A percentile compares a stretch with the other conserved stretches of the same genome.
Conservation (phyloP, 176 grass and related monocot genomes). For the Cocos nucifera region DNA sequence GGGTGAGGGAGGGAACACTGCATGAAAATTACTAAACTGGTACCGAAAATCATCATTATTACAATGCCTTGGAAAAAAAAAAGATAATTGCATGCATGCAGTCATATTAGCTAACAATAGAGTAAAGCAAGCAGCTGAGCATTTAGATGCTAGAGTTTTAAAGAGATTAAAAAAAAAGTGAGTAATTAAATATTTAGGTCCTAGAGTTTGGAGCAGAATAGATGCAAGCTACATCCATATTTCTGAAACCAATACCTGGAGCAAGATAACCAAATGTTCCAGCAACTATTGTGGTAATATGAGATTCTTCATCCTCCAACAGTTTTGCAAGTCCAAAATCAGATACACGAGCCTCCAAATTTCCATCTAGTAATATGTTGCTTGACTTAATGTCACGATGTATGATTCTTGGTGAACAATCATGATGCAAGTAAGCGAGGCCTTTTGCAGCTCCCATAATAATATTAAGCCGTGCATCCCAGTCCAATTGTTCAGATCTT, state of each 20-base stretch:
- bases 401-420: slow-evolving; percentile 97
- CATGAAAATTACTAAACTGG: too few relatives aligned
- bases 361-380: slow-evolving; percentile 92
- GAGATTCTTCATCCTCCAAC: slow-evolving; percentile 90
- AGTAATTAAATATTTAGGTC: too few relatives aligned
- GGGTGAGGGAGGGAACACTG: too few relatives aligned
- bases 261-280: slow-evolving; percentile 99
- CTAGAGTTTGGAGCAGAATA: too few relatives aligned
- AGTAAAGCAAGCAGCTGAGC: too few relatives aligned
- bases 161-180: too few relatives aligned
- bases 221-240: too few relatives aligned
- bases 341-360: slow-evolving; percentile 89
- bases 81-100: too few relatives aligned
- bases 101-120: too few relatives aligned
- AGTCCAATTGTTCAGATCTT: slow-evolving; percentile 80
- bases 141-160: too few relatives aligned
- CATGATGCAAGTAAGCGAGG: slow-evolving; percentile 87
- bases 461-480: slow-evolving; percentile 90
- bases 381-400: slow-evolving; percentile 99
- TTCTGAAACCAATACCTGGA: slow-evolving; percentile 42
- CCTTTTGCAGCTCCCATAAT: slow-evolving; percentile 96
- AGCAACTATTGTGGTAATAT: slow-evolving; percentile 98
- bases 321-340: slow-evolving; percentile 98
- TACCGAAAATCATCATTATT: too few relatives aligned
- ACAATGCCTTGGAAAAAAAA: too few relatives aligned